A percentile compares a stretch with the other conserved stretches of the same genome.
phyloP scores from a whole-genome alignment of 306 rosid species.

The Mucuna pruriens region DNA sequence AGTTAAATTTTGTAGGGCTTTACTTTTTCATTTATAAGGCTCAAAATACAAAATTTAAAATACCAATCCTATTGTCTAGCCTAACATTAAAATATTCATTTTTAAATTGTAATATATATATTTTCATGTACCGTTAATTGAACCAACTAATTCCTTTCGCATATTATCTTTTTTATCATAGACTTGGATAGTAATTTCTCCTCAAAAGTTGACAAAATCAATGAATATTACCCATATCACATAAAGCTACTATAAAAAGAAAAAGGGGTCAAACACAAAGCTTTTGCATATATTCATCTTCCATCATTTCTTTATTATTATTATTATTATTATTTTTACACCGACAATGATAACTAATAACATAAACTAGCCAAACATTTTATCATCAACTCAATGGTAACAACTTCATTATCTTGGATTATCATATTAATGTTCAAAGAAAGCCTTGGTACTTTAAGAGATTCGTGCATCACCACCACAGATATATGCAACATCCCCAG shows the following conservation, averaged over 20 bases:
- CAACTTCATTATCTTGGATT: neutral
- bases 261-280: constrained; percentile 30
- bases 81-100: neutral
- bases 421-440: constrained; percentile 3
- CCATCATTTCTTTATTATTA: neutral
- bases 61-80: neutral
- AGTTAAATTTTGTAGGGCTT: neutral
- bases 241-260: neutral
- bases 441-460: constrained; percentile 2
- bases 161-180: neutral
- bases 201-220: neutral
- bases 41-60: neutral
- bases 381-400: neutral
- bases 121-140: neutral
- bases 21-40: neutral
- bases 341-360: neutral
- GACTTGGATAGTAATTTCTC: neutral
- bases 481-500: constrained; percentile 29
- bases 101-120: neutral
- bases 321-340: too few species aligned
- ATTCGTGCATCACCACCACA: constrained; percentile 6
- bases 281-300: constrained; percentile 45
- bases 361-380: neutral
- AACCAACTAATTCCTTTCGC: neutral
- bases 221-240: constrained; percentile 6